Base-by-base conservation (phyloP, 2,329 filamentous ascomycete species). In the Colletotrichum sp. region DNA sequence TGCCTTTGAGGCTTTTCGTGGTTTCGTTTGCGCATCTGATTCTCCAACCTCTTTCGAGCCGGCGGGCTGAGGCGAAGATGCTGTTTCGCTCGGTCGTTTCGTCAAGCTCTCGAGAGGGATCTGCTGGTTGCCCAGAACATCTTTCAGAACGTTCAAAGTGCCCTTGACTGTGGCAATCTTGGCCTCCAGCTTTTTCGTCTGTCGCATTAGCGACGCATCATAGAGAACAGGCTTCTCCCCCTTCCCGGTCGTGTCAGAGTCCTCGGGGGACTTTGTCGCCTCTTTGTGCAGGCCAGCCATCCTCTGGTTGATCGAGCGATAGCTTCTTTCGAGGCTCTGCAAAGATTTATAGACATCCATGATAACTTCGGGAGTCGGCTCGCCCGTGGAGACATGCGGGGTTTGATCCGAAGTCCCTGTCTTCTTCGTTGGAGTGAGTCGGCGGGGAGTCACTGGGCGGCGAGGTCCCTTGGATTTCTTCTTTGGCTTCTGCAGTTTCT, bases 121-220 rank as follows among this genome's bases (percentile, higher is more conserved):
- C 7, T 77, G 60, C 78, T 84, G 83, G 12, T 78, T 78, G 36
- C 78, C 78, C 39, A 87, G 81, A 28, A 86, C 85, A 52, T 81
- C 83, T 77, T 84, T 84, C 67, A 87, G 77, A 6, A 85, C 81
- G 16, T 79, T 77, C 67, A 87, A 78, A 16, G 85, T 85, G 19
- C 84, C 85, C 55, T 83, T 76, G 12, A 87, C 78, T 3, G 83
- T 80, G 30, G 83, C 78, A 63, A 84, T 77, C 70, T 25, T 73
- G 16, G 34, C 39, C 5, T n/a, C n/a, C 4, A 78, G 48, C 67
- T 64, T 73, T 2, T 19, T 28, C 8, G 36, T 61, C 36, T 76
- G 34, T n/a, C 36, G 34, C 52, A 66, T 70, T 68, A 68, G 48
- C 15, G 22, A 22, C n/a, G 44, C 36, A 16, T 52, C 25, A 22